phyloP scores from a whole-genome alignment of 805 yeast genomes.

The Candida bentonensis region DNA sequence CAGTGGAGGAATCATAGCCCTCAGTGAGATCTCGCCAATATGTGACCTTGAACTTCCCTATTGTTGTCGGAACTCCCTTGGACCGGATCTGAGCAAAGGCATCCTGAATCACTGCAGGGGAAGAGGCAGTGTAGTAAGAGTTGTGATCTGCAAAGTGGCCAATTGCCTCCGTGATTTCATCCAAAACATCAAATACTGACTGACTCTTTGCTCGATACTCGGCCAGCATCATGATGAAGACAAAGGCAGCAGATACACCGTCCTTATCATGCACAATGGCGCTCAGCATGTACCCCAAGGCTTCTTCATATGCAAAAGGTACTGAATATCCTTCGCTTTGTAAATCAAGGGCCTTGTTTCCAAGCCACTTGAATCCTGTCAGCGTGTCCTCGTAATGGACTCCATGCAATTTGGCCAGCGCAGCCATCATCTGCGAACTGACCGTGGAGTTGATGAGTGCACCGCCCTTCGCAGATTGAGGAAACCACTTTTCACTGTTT shows the following conservation, averaged over 20 bases:
- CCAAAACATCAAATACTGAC: slow-evolving; percentile 38
- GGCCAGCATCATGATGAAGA: slow-evolving; percentile 57
- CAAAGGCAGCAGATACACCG: slow-evolving; percentile 68
- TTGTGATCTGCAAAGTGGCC: slow-evolving; percentile 80
- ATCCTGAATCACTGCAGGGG: slow-evolving; percentile 33
- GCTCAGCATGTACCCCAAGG: slow-evolving; percentile 83
- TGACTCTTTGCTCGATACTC: neutral
- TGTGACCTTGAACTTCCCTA: slow-evolving; percentile 45
- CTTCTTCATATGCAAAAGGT: slow-evolving; percentile 91
- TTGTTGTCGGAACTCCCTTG: slow-evolving; percentile 26
- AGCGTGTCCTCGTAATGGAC: slow-evolving; percentile 66
- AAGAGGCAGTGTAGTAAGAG: slow-evolving; percentile 64
- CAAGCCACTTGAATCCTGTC: slow-evolving; percentile 97
- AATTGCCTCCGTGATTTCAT: slow-evolving; percentile 43
- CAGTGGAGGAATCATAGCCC: slow-evolving; percentile 65
- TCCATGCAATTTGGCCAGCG: slow-evolving; percentile 50
- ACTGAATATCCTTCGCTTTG: slow-evolving; percentile 51
- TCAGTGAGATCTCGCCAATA: slow-evolving; percentile 74
- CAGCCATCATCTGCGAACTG: slow-evolving; percentile 64
- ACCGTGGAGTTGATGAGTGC: slow-evolving; percentile 80
- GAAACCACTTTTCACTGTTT: slow-evolving; percentile 6
- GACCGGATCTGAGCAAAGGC: slow-evolving; percentile 45
- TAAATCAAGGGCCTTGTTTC: slow-evolving; percentile 68
- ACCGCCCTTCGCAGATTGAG: slow-evolving; percentile 15
- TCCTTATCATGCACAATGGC: slow-evolving; percentile 78